A percentile compares a stretch with the other conserved stretches of the same genome.
phyloP scores from a whole-genome alignment of 169 alveolate species.

The Toxoplasma gondii region DNA sequence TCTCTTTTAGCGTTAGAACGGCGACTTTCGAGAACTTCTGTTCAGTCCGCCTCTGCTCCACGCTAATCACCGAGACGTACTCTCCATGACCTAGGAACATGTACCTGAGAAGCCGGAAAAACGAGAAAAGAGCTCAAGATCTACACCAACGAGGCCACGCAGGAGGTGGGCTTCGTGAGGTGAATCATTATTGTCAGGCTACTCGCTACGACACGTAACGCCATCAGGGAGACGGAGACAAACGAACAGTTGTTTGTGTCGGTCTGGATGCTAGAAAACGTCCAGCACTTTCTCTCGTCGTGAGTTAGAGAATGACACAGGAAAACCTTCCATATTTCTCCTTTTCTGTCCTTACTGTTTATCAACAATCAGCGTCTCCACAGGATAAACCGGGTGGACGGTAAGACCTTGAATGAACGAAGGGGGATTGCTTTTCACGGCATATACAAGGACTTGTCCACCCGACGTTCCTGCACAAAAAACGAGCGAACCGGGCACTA shows the following conservation, averaged over 20 bases:
- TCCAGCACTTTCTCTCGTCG: no score
- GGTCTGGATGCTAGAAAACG: no score
- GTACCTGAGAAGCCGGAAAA: neutral
- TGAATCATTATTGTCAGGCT: no score
- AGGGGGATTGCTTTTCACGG: slow-evolving; percentile 25
- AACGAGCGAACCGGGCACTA: neutral
- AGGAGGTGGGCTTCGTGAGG: no score
- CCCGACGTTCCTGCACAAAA: slow-evolving; percentile 34
- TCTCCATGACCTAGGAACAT: slow-evolving; percentile 31
- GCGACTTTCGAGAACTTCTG: slow-evolving; percentile 27
- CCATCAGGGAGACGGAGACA: neutral
- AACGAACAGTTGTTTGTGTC: neutral
- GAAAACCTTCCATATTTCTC: no score
- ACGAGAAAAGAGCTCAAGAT: neutral
- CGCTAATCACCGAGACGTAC: slow-evolving; percentile 22
- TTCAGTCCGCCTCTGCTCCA: slow-evolving; percentile 31
- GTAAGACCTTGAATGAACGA: slow-evolving; percentile 1
- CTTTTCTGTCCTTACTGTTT: neutral
- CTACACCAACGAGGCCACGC: no score
- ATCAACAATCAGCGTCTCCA: neutral
- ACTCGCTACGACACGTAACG: neutral
- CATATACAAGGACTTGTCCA: slow-evolving; percentile 16
- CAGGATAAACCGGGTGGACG: slow-evolving; percentile 7
- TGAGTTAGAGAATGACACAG: no score
- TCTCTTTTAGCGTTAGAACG: slow-evolving; percentile 6